phyloP scores from a whole-genome alignment of 306 rosid genomes.

The Fragaria vesca region DNA sequence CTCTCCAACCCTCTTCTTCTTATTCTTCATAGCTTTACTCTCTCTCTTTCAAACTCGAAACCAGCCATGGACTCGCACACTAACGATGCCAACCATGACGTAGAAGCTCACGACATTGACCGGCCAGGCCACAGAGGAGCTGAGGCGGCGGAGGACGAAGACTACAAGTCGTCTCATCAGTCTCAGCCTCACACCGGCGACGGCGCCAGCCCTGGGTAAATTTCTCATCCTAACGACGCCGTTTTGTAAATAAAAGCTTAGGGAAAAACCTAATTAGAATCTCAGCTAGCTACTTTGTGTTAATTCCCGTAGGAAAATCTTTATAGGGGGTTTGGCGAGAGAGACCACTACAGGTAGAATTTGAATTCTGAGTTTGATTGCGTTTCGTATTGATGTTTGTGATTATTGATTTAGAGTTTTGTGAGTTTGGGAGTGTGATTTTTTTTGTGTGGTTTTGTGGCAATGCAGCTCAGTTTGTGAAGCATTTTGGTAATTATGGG shows the following conservation, averaged over 20 bases:
- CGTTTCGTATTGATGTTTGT: background rate
- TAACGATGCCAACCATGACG: constrained; percentile 41
- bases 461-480: constrained; percentile 74
- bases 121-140: constrained; percentile 37
- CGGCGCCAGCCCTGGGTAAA: constrained; percentile 96
- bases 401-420: constrained; percentile 6
- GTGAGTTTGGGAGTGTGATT: constrained; percentile 7
- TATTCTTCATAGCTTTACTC: background rate
- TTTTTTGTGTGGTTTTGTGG: background rate
- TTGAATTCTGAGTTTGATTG: background rate
- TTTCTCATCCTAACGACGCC: background rate
- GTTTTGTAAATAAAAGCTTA: background rate
- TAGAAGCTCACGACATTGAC: constrained; percentile 52
- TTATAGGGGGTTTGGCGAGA: constrained; percentile 95
- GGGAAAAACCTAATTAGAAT: background rate
- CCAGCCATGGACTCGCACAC: constrained; percentile 62
- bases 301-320: constrained; percentile 86
- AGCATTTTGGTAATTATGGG: constrained; percentile 85
- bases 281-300: constrained; percentile 19
- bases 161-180: constrained; percentile 29
- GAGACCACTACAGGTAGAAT: constrained; percentile 87
- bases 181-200: constrained; percentile 76
- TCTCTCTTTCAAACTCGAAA: background rate
- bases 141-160: constrained; percentile 54
- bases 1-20: background rate